Base-by-base conservation (phyloP, 2,329 filamentous ascomycete species). In the Cladophialophora yegresii region DNA sequence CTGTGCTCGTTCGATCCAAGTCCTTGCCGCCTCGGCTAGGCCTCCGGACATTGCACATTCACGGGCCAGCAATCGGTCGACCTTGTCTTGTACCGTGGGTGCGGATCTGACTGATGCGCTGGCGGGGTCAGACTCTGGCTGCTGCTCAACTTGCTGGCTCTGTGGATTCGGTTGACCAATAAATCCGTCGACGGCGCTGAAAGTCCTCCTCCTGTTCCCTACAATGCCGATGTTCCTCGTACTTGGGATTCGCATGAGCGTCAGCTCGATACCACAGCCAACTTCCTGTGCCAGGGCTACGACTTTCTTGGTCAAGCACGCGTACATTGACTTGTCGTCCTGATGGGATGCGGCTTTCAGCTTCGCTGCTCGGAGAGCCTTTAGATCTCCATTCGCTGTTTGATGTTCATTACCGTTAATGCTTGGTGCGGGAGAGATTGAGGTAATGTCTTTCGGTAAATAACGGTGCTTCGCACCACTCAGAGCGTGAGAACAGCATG, bases 401-500 rank as follows among this genome's bases (percentile, higher is more conserved):
- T 78, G 75, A n/a, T 64, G 54, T 45, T 62, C 61, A 8, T 63
- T 54, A 13, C 70, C 20, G 67, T n/a, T 67, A 60, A 47, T 55
- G 12, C 26, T 58, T 28, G 12, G 53, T 45, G 32, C 50, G 22
- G 12, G 64, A 8, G 51, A n/a, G n/a, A 26, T 9, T 8, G 62
- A 13, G 67, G 12, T 57, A 26, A 67, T 60, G 33, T 71, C 66
- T 40, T 71, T 72, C 8, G 76, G 72, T 0, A 75, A 74, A 58
- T 80, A 80, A 1, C 95, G 87, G 74, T 89, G 95, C 64, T 81
- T 76, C 1, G 85, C 84, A 1, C 95, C 95, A 0, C 87, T 86
- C 1, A 99, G 85, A 64, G 89, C 85, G 78, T 98, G 92, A 69
- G 91, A 96, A 79, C 95, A 99, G 79, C 95, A 99, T 1, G 95